A percentile compares a stretch with the other conserved stretches of the same genome.
These are phyloP conservation scores for Solanum boliviense DNA, from an alignment of 257 asterid species.

Conservation along the genomic window DNA sequence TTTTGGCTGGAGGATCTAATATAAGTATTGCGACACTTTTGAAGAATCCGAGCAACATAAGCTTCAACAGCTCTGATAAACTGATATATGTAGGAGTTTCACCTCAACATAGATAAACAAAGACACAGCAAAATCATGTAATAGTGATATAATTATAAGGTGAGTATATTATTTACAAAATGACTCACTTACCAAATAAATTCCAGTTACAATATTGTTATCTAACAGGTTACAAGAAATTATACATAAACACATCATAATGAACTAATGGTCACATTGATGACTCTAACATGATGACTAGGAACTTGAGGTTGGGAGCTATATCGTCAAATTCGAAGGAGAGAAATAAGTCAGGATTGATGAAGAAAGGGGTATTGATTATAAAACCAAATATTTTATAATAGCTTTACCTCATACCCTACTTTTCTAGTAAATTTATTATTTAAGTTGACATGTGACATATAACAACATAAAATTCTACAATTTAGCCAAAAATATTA, in stretches of 20 bases:
- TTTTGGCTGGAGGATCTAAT: background rate
- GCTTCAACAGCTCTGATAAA: too few species aligned
- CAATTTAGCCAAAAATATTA: background rate
- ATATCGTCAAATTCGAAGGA: too few species aligned
- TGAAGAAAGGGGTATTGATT: background rate
- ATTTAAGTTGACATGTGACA: background rate
- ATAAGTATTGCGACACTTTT: background rate
- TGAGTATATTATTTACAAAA: too few species aligned
- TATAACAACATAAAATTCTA: too few species aligned
- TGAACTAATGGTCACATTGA: background rate
- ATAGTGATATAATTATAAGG: background rate
- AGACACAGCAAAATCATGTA: background rate
- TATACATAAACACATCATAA: background rate
- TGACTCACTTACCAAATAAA: background rate
- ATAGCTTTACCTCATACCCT: background rate
- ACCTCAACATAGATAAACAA: too few species aligned
- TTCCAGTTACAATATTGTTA: background rate
- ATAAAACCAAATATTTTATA: background rate
- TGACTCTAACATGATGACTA: background rate
- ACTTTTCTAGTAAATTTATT: background rate
- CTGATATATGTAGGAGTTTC: too few species aligned
- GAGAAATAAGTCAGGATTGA: background rate
- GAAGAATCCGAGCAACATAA: background rate
- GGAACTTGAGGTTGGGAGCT: conserved; percentile 4
- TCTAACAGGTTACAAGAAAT: background rate